Evolutionary conservation across 2,329 filamentous ascomycete species (phyloP), one percentile per base, ranked within the genome.

Genomic region (Stromatinia cepivora): DNA sequence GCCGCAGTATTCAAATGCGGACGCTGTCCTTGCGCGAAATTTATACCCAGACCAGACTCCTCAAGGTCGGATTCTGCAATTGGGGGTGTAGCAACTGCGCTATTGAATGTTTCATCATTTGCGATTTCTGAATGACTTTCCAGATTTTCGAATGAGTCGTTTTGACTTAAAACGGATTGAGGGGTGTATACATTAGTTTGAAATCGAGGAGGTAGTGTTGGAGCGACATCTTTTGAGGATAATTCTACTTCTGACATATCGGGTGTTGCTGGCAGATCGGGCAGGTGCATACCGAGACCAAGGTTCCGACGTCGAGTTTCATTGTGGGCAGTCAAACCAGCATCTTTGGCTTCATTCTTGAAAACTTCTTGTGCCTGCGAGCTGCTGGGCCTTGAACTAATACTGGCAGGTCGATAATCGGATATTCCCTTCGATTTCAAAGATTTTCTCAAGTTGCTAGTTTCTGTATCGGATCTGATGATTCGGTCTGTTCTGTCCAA

Each of bases 1-100:
- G 89, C 87, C 67, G 90, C 85, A 59, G 88, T 90, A 76, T 93
- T 89, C 63, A 94, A 84, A 31, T 70, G 82, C 34, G 86, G 83
- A 42, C 82, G 85, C 80, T 73, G 81, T 77, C 31, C 81, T 81
- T 76, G 81, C 67, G 82, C 81, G 22, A 86, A 79, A 17, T 83
- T 81, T 59, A 85, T 83, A 72, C 86, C 84, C 7, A 79, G 76
- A 31, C 80, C 81, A 71, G 87, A 85, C 13, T 87, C 85, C 72
- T 91, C 90, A 15, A 87, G 80, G 71, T 93, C 91, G 31, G 88
- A 86, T 72, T 93, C 92, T 11, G 87, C 90, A 73, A 93, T 88
- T 9, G 91, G 91, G 42, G 92, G 91, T 13, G 92, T 93, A 65
- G 91, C 90, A 63, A 89, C 87, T 71, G 84, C 88, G 76, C 83